phyloP scores from a whole-genome alignment of 2,329 filamentous ascomycete species.

The Alternaria sp. region DNA sequence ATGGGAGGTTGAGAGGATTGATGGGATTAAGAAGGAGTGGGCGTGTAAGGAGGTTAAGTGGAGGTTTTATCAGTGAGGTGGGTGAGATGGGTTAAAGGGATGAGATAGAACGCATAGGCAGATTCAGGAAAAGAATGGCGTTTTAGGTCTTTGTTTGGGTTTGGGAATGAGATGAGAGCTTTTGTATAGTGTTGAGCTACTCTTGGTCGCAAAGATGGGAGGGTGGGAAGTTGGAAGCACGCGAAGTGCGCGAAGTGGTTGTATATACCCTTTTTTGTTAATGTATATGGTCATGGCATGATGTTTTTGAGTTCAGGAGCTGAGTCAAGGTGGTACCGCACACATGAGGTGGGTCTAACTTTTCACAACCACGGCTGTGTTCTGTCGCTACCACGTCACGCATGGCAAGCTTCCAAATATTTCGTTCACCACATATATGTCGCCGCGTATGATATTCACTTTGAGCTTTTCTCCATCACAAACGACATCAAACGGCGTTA shows the following conservation, averaged over 20 bases:
- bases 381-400: not conserved
- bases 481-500: rapidly evolving
- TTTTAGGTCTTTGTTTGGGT: not conserved
- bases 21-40: conserved; percentile 28
- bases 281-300: not conserved
- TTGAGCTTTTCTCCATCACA: not conserved
- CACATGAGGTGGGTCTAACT: not conserved
- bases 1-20: conserved; percentile 45
- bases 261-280: conserved; percentile 4
- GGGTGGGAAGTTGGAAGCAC: not conserved
- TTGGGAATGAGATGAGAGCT: not conserved
- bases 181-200: not conserved
- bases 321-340: not conserved
- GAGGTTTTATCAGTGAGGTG: conserved; percentile 33
- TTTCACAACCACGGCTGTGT: not conserved
- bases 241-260: not conserved
- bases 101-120: not conserved
- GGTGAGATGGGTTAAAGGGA: not conserved
- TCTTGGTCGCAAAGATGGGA: not conserved
- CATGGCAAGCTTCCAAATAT: not conserved
- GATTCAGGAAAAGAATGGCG: not conserved
- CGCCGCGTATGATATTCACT: not conserved
- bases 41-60: conserved; percentile 37
- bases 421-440: not conserved
- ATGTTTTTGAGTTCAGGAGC: not conserved